Percentiles rank a stretch among this genome's conserved stretches.
Evolutionary conservation across 352 stramenopile genomes (phyloP).

Genomic region (Phytophthora cryptogea): DNA sequence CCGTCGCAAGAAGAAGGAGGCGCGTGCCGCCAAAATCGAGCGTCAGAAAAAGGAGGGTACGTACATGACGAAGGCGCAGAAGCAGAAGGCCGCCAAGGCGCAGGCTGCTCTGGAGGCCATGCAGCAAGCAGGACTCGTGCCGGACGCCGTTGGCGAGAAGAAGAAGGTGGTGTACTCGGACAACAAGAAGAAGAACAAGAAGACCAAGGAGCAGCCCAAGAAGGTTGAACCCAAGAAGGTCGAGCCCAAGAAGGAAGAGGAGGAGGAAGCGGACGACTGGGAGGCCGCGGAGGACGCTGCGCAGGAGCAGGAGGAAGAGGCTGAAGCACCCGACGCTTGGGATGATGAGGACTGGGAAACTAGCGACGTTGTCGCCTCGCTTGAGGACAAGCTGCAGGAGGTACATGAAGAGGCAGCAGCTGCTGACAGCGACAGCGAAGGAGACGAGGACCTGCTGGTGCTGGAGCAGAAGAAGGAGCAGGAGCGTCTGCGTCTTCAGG

Average conservation of each 20-base stretch:
- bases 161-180: slow-evolving; percentile 92
- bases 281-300: slow-evolving; percentile 56
- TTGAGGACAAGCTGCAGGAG: slow-evolving; percentile 79
- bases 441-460: slow-evolving; percentile 94
- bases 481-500: slow-evolving; percentile 90
- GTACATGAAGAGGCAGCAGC: slow-evolving; percentile 42
- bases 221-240: slow-evolving; percentile 39
- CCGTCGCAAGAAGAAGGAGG: slow-evolving; percentile 83
- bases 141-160: slow-evolving; percentile 74
- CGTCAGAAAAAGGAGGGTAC: slow-evolving; percentile 96
- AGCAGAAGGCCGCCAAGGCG: slow-evolving; percentile 91
- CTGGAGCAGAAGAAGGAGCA: slow-evolving; percentile 95
- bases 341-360: slow-evolving; percentile 87
- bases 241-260: slow-evolving; percentile 54
- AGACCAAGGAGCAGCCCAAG: slow-evolving; percentile 43
- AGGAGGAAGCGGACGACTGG: slow-evolving; percentile 76
- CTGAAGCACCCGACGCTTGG: slow-evolving; percentile 76
- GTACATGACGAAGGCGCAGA: slow-evolving; percentile 99
- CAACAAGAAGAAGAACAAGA: slow-evolving; percentile 87
- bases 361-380: slow-evolving; percentile 72
- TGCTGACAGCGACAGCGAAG: slow-evolving; percentile 61
- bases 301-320: slow-evolving; percentile 48
- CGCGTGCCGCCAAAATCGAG: slow-evolving; percentile 89
- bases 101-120: slow-evolving; percentile 92
- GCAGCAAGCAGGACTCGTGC: slow-evolving; percentile 91